phyloP scores from a whole-genome alignment of 306 rosid species.

The Purshia tridentata region DNA sequence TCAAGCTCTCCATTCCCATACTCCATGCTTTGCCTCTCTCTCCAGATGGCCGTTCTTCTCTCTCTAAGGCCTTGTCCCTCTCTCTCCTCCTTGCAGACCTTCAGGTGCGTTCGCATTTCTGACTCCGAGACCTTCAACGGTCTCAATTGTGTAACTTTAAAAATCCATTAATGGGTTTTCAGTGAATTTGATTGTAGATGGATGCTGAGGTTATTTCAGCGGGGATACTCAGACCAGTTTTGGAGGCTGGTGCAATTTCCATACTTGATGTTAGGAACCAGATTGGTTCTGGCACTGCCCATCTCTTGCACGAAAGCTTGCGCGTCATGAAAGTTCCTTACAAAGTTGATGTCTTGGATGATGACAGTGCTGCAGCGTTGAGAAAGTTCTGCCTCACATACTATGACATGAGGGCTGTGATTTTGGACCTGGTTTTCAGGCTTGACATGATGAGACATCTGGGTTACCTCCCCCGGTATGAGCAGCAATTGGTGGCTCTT shows the following conservation, averaged over 20 bases:
- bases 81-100: slow-evolving; percentile 84
- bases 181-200: slow-evolving; percentile 48
- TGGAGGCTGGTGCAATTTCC: slow-evolving; percentile 53
- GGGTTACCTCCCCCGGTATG: slow-evolving; percentile 64
- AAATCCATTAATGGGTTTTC: not conserved
- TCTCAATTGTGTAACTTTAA: not conserved
- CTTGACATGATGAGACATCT: slow-evolving; percentile 80
- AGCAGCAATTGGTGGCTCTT: slow-evolving; percentile 70
- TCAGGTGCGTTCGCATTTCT: slow-evolving; percentile 36
- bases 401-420: slow-evolving; percentile 81
- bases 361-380: slow-evolving; percentile 65
- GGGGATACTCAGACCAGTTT: slow-evolving; percentile 62
- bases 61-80: slow-evolving; percentile 68
- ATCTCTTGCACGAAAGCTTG: slow-evolving; percentile 69
- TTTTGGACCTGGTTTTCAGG: slow-evolving; percentile 67
- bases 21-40: slow-evolving; percentile 55
- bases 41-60: slow-evolving; percentile 80
- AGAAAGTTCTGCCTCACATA: slow-evolving; percentile 76
- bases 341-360: slow-evolving; percentile 58
- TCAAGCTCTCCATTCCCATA: slow-evolving; percentile 74
- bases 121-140: no score
- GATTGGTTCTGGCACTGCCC: slow-evolving; percentile 67
- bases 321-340: slow-evolving; percentile 55
- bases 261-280: slow-evolving; percentile 46
- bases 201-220: slow-evolving; percentile 93